Conservation (phyloP, 768 basidiomycete genomes). For the Lentinula raphanica region DNA sequence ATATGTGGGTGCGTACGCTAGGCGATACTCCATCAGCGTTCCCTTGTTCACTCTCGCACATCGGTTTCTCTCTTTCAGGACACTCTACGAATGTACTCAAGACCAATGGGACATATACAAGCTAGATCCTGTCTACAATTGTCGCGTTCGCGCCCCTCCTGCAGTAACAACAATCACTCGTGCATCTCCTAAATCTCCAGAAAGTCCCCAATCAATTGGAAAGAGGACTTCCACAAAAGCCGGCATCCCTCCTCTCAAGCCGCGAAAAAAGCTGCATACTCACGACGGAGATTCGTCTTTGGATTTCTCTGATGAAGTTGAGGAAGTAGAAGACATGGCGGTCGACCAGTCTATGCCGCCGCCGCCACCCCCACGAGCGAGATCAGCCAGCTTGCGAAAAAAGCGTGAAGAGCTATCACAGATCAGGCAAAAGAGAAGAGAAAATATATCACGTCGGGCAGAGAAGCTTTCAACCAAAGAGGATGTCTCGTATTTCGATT, state of each 20-base stretch:
- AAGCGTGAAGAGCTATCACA: constrained; percentile 28
- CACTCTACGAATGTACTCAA: constrained; percentile 49
- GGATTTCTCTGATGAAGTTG: constrained; percentile 16
- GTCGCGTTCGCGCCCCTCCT: constrained; percentile 45
- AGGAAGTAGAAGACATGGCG: constrained; percentile 49
- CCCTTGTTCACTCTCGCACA: too few species aligned
- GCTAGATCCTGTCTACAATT: constrained; percentile 70
- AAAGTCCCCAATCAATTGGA: background rate
- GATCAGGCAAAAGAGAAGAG: constrained; percentile 27
- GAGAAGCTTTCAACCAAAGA: constrained; percentile 18
- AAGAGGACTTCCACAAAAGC: background rate
- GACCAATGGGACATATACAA: constrained; percentile 89
- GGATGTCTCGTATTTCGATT: constrained; percentile 14
- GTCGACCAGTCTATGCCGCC: constrained; percentile 29
- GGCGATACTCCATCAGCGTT: background rate
- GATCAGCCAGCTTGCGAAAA: constrained; percentile 19
- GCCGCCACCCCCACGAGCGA: constrained; percentile 8
- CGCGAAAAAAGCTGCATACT: constrained; percentile 8
- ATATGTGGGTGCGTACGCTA: constrained; percentile 53
- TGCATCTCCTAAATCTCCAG: constrained; percentile 5
- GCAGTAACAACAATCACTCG: constrained; percentile 28
- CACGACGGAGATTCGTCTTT: constrained; percentile 2
- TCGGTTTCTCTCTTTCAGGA: constrained; percentile 36
- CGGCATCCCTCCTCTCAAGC: constrained; percentile 9
- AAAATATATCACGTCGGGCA: constrained; percentile 22